phyloP scores from a whole-genome alignment of 768 basidiomycete genomes.

The Leccinum pellstonianum region DNA sequence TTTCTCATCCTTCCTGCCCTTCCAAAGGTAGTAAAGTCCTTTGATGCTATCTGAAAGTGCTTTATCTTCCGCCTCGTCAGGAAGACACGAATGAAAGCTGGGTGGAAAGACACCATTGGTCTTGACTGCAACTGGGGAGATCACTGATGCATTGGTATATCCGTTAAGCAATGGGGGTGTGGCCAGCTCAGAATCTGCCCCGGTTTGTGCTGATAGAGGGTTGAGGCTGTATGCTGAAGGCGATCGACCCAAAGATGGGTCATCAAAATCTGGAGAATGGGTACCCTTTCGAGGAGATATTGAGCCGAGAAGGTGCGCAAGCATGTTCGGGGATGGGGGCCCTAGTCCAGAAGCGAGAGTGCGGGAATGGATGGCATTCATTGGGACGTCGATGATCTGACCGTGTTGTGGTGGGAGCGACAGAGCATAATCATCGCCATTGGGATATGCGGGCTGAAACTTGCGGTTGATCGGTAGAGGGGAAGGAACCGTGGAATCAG shows the following conservation, averaged over 20 bases:
- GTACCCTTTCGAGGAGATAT: conserved; percentile 28
- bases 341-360: conserved; percentile 7
- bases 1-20: conserved; percentile 31
- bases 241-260: conserved; percentile 7
- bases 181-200: conserved; percentile 23
- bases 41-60: conserved; percentile 52
- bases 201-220: conserved; percentile 16
- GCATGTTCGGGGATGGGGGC: conserved; percentile 28
- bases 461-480: conserved; percentile 35
- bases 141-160: conserved; percentile 10
- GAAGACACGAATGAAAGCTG: neutral
- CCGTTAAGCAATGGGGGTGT: conserved; percentile 22
- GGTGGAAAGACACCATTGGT: conserved; percentile 12
- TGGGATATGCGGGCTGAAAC: conserved; percentile 15
- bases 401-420: conserved; percentile 9
- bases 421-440: conserved; percentile 2
- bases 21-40: conserved; percentile 63
- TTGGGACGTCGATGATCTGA: conserved; percentile 15
- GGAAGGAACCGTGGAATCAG: conserved; percentile 67
- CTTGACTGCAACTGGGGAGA: conserved; percentile 17
- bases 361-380: conserved; percentile 19
- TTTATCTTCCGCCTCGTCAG: conserved; percentile 31
- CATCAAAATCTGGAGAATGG: conserved; percentile 9
- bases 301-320: conserved; percentile 27
- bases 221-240: conserved; percentile 8